Base-by-base conservation (phyloP, 108 stramenopile genomes). In the Aurantiochytrium sp. region DNA sequence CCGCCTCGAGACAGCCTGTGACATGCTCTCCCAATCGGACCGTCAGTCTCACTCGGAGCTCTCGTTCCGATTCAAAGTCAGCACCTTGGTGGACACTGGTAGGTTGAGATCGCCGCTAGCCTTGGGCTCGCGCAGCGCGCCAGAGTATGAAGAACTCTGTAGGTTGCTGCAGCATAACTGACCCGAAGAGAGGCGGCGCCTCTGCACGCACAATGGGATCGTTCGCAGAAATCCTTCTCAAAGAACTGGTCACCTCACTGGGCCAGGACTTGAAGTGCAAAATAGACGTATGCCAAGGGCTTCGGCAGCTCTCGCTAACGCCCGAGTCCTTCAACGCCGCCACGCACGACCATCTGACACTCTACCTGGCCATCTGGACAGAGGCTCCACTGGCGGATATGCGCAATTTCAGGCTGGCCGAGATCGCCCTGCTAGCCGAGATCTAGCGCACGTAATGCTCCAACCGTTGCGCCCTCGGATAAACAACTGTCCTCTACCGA, bases 221-320 rank as follows among this genome's bases (percentile, higher is more conserved):
- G n/a, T n/a, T 2, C 73, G 39, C 73, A 81, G 73, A 81, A 30
- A n/a, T 27, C 2, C 3, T 81, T 0, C 42, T 48, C 42, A 48
- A 48, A 12, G 73, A 81, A 6, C 19, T 81, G 27, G 12, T 81
- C 42, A 24, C 45, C 12, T n/a, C n/a, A 27, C 24, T 81, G 42
- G 73, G 73, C 12, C 73, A 81, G 45, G 73, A 81, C 73, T 21
- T 81, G n/a, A 12, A 48, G 2, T 81, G 73, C 73, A 81, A 81
- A 24, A 37, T 6, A 24, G 73, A 81, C 32, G 45, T 81, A 27
- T 81, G 21, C 27, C 12, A 48, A 2, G 73, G 45, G 24, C 27
- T 81, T 24, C 21, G 27, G 36, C 24, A 81, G 21, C 39, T 81
- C 12, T 39, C 42, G 8, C 12, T 48, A 17, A 42, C 21, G 50